Base-by-base conservation (phyloP, 306 rosid genomes). In the Nissolia schottii region DNA sequence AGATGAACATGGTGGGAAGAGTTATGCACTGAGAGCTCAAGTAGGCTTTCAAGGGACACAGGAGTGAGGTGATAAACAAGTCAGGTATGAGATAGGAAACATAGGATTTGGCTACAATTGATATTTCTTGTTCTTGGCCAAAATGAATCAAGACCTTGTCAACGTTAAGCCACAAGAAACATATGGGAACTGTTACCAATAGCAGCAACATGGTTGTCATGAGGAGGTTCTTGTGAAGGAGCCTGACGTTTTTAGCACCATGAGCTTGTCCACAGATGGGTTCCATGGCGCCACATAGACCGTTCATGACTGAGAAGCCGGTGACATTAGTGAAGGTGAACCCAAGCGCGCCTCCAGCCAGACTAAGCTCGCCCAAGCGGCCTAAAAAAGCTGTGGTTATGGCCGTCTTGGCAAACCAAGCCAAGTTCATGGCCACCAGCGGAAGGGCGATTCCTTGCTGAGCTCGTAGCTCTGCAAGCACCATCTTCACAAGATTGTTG, bases 181-280 rank as follows among this genome's bases (percentile, higher is more conserved):
- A 80, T 22, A 85, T 75, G 12, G 92, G 96, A 31, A 89, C 62
- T 10, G 91, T 46, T 5, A 61, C 73, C n/a, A 81, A 56, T 0
- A 91, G 77, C 34, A 91, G 73, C 56, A 91, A 70, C 34, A 82
- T 18, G 70, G 76, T 78, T 19, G 82, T 57, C 96, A 87, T 89
- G 45, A 88, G 79, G 41, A 91, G 96, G 23, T 92, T 87, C 74
- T 84, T 85, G 76, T 82, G 97, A 31, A 89, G 92, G 72, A 91
- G 96, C 64, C 13, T 82, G 41, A 85, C 63, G 59, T 87, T 91
- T n/a, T 77, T 88, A 0, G 91, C 97, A n/a, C 97, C 96, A 45
- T 62, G 82, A 43, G 97, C 97, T 82, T 91, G 97, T 41, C 97
- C 97, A 24, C 92, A 86, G 1, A 88, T 81, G n/a, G 96, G 87